Base-by-base conservation (phyloP, 2,329 filamentous ascomycete species). In the Paramyrothecium sp. region DNA sequence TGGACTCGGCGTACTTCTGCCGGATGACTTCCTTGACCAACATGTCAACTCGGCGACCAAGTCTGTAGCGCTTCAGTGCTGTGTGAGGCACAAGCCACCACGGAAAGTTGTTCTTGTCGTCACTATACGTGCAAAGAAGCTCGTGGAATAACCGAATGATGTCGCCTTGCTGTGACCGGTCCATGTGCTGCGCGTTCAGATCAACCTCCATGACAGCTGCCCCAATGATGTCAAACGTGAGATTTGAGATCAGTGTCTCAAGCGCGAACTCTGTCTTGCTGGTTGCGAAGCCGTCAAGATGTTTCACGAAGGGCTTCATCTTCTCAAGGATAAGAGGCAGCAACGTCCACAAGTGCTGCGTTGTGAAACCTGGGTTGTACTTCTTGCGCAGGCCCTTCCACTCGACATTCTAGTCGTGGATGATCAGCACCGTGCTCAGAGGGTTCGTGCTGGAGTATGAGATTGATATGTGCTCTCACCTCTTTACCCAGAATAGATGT, bases 221-320 rank as follows among this genome's bases (percentile, higher is more conserved):
- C 50, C 70, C 71, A 30, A 75, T 74, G 16, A 75, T 70, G 54
- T 78, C 75, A 48, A 76, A 75, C 3, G 74, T 73, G 7, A 76
- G 63, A 34, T 66, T 66, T 0, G 65, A 64, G 19, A 64, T 63
- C n/a, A 69, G 61, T 22, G 64, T 60, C 38, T 67, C 66, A 10
- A 74, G 58, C 2, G 58, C 57, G 33, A 74, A 70, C 2, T 62
- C 10, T 70, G 61, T 23, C 64, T 65, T 2, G 65, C 65, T 13
- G 26, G 26, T 22, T 16, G 66, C 66, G 22, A 65, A 65, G 19
- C 54, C 33, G 51, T 74, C 52, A 19, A 54, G 52, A 8, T 54
- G 30, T 1, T 46, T 26, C 33, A 53, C n/a, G 20, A 54, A 46
- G 69, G 12, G 75, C 63, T 26, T 66, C 63, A 3, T 61, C 52